phyloP scores from a whole-genome alignment of 169 alveolate species.

The Plasmodium falciparum region DNA sequence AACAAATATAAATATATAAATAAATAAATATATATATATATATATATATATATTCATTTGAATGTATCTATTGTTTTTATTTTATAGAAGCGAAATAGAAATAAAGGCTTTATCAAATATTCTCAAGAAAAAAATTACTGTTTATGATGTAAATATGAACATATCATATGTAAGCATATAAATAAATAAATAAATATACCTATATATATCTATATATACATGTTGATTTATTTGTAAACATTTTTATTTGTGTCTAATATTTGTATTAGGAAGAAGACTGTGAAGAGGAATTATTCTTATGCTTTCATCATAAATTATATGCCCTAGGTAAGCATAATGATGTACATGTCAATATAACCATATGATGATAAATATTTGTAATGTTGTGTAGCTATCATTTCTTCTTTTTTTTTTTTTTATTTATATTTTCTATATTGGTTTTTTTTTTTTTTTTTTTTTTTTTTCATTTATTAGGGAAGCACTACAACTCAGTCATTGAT shows the following conservation, averaged over 20 bases:
- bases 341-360: too few species aligned
- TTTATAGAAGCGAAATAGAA: constrained; percentile 72
- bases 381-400: not conserved
- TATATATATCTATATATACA: not conserved
- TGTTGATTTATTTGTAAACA: not conserved
- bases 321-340: constrained; percentile 38
- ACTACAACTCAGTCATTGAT: constrained; percentile 61
- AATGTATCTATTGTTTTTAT: not conserved
- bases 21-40: not conserved
- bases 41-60: not conserved
- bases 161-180: constrained; percentile 49
- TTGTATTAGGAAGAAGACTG: constrained; percentile 42
- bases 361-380: not conserved
- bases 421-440: not conserved
- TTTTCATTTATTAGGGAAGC: constrained; percentile 31
- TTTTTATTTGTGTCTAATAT: not conserved
- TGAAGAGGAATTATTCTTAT: constrained; percentile 53
- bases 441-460: constrained; percentile 11
- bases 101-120: constrained; percentile 66
- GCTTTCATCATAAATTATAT: constrained; percentile 66
- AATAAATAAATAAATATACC: not conserved
- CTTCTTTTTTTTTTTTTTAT: too few species aligned
- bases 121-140: constrained; percentile 54
- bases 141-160: constrained; percentile 52
- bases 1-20: not conserved